Evolutionary conservation across 257 asterid genomes (phyloP).

Genomic region (Mentha longifolia): DNA sequence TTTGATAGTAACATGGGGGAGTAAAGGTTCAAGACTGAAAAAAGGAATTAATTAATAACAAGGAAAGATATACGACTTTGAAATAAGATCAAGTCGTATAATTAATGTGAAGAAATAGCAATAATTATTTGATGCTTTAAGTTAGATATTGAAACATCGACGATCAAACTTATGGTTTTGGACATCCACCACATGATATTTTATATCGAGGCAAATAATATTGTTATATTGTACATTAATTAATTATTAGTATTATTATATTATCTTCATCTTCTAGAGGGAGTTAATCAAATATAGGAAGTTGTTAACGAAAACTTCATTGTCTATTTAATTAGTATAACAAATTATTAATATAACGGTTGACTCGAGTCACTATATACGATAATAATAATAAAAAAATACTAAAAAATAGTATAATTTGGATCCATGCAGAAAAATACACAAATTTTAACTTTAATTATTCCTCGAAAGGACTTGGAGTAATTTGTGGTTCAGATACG

Average conservation of each 20-base stretch:
- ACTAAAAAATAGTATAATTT: constrained; percentile 14
- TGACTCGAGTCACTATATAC: constrained; percentile 6
- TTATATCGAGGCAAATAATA: too few relatives aligned
- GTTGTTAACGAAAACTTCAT: background rate
- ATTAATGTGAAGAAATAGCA: background rate
- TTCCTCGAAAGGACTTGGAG: background rate
- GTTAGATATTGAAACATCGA: background rate
- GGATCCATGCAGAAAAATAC: constrained; percentile 27
- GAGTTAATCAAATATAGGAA: too few relatives aligned
- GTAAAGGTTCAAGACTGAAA: background rate
- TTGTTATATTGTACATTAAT: too few relatives aligned
- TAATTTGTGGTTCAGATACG: constrained; percentile 18
- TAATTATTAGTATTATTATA: too few relatives aligned
- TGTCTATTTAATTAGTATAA: background rate
- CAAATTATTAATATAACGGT: background rate
- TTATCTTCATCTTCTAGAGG: too few relatives aligned
- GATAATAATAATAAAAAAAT: background rate
- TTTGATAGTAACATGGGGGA: background rate
- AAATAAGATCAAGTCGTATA: background rate
- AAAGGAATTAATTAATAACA: background rate
- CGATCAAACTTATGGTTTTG: background rate
- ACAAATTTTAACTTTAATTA: background rate
- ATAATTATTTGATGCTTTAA: background rate
- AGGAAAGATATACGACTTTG: background rate
- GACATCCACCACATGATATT: too few relatives aligned